phyloP scores from a whole-genome alignment of 1,139 yeast genomes.

The Suhomyces taliae region DNA sequence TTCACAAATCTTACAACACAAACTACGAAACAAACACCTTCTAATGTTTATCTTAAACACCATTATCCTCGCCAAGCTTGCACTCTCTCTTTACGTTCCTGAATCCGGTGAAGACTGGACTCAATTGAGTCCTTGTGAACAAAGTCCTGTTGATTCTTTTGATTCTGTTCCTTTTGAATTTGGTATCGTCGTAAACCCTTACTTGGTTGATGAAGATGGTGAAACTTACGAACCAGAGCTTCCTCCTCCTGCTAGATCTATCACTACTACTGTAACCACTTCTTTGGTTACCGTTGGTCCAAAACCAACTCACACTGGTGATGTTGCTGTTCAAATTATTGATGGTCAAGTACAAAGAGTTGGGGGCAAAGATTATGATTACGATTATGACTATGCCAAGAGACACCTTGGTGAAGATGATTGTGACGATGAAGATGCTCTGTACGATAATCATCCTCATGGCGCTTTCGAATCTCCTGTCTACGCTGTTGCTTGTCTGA shows the following conservation, averaged over 20 bases:
- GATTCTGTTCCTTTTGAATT: conserved; percentile 32
- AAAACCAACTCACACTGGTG: conserved; percentile 25
- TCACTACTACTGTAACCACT: conserved; percentile 21
- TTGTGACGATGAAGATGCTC: too few species aligned
- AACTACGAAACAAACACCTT: too few species aligned
- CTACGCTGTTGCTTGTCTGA: conserved; percentile 35
- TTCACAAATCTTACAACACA: too few species aligned
- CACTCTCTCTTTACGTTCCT: conserved; percentile 26
- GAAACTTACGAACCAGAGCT: conserved; percentile 14
- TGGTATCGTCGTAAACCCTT: conserved; percentile 37
- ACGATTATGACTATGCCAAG: too few species aligned
- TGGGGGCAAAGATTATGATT: too few species aligned
- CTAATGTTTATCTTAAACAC: not conserved
- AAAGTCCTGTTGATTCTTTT: conserved; percentile 19
- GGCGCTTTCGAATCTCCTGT: conserved; percentile 21
- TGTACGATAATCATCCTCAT: not conserved
- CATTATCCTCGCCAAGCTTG: not conserved
- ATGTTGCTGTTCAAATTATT: conserved; percentile 26
- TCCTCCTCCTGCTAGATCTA: conserved; percentile 16
- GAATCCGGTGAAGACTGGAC: conserved; percentile 40
- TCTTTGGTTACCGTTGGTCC: conserved; percentile 24
- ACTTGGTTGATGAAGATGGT: conserved; percentile 18
- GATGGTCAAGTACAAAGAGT: conserved; percentile 35
- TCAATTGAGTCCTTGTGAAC: conserved; percentile 25
- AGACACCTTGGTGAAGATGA: too few species aligned